phyloP scores from a whole-genome alignment of 306 rosid genomes.

The Vigna nakashimae region DNA sequence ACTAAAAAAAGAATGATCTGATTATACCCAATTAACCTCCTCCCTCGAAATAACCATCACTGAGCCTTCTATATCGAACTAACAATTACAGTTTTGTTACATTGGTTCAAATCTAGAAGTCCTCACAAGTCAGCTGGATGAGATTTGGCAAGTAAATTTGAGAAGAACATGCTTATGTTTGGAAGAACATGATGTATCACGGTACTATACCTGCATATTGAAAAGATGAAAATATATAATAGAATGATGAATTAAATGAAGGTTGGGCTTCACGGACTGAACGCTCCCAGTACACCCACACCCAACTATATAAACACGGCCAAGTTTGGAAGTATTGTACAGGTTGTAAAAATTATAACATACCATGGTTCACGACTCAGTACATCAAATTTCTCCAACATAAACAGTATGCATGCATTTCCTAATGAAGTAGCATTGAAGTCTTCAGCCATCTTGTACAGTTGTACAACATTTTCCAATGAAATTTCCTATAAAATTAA shows the following conservation, averaged over 20 bases:
- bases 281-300: background rate
- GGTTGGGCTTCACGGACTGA: background rate
- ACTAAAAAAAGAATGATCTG: background rate
- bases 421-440: slow-evolving; percentile 65
- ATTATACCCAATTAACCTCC: too few species aligned
- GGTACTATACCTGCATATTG: slow-evolving; percentile 54
- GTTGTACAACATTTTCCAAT: slow-evolving; percentile 54
- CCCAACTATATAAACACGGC: background rate
- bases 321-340: background rate
- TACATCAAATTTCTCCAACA: slow-evolving; percentile 60
- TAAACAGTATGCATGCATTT: slow-evolving; percentile 66
- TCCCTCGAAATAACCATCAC: too few species aligned
- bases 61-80: background rate
- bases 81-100: slow-evolving; percentile 45
- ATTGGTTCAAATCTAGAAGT: slow-evolving; percentile 10
- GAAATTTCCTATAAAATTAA: slow-evolving; percentile 56
- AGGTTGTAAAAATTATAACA: slow-evolving; percentile 9
- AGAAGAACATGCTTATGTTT: slow-evolving; percentile 48
- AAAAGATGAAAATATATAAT: slow-evolving; percentile 3
- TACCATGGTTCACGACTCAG: slow-evolving; percentile 66
- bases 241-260: background rate
- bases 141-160: slow-evolving; percentile 48
- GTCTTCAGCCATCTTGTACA: slow-evolving; percentile 66
- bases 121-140: slow-evolving; percentile 15
- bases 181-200: slow-evolving; percentile 50